Conservation (phyloP, 2,329 filamentous ascomycete species). For the Paraphoma sp. region DNA sequence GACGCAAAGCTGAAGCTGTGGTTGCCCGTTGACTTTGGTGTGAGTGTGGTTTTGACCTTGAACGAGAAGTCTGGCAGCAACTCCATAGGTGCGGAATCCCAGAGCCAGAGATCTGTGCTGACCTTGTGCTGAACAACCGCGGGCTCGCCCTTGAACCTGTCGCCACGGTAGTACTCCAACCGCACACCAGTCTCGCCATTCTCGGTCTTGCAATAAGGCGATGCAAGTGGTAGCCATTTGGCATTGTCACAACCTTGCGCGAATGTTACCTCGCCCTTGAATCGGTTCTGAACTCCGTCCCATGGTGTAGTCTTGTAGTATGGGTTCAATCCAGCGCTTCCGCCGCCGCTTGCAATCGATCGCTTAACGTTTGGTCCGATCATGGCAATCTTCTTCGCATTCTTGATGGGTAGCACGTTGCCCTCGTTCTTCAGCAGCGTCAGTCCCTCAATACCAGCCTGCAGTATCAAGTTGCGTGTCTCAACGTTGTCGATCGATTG, state of each 20-base stretch:
- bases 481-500: constrained; percentile 60
- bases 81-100: constrained; percentile 71
- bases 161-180: constrained; percentile 70
- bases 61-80: constrained; percentile 71
- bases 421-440: constrained; percentile 70
- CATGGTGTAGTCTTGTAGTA: constrained; percentile 72
- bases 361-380: constrained; percentile 73
- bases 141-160: constrained; percentile 66
- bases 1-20: constrained; percentile 73
- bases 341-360: constrained; percentile 71
- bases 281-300: constrained; percentile 65
- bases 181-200: constrained; percentile 66
- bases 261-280: constrained; percentile 64
- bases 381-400: constrained; percentile 66
- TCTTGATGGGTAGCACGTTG: constrained; percentile 64
- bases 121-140: constrained; percentile 64
- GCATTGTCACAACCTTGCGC: constrained; percentile 68
- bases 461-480: constrained; percentile 66
- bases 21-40: constrained; percentile 64
- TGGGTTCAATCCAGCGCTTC: constrained; percentile 71
- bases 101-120: constrained; percentile 73
- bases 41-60: constrained; percentile 66
- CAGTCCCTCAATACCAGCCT: constrained; percentile 67
- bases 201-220: constrained; percentile 63
- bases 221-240: constrained; percentile 70